Percentiles rank a stretch among this genome's conserved stretches.
These are phyloP conservation scores for Phytophthora kernoviae DNA, from an alignment of 352 stramenopile species.

Conservation along the genomic window DNA sequence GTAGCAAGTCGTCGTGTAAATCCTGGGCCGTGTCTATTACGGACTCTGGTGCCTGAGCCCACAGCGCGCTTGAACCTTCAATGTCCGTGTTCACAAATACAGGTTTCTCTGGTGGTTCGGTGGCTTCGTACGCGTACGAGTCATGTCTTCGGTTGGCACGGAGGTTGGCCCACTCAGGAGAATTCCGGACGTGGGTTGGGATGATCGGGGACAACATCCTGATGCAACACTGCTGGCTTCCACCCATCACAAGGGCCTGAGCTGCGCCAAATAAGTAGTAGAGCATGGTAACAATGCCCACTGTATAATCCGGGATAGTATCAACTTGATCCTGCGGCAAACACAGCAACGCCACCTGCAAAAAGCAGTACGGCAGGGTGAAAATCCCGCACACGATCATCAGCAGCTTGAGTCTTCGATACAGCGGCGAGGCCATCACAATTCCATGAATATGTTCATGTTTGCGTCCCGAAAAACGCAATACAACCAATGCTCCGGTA, in stretches of 20 bases:
- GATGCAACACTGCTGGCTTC: slow-evolving; percentile 65
- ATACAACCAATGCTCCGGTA: slow-evolving; percentile 39
- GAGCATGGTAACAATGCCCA: slow-evolving; percentile 60
- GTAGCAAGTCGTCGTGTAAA: slow-evolving; percentile 69
- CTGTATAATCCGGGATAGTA: slow-evolving; percentile 54
- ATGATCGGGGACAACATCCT: slow-evolving; percentile 57
- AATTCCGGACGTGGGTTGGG: slow-evolving; percentile 56
- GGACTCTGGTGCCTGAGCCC: slow-evolving; percentile 51
- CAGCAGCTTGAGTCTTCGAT: slow-evolving; percentile 68
- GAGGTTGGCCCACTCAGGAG: slow-evolving; percentile 48
- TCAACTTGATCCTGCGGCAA: slow-evolving; percentile 49
- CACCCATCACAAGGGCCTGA: slow-evolving; percentile 71
- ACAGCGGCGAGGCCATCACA: slow-evolving; percentile 70
- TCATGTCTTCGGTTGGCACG: slow-evolving; percentile 44
- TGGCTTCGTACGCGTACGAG: slow-evolving; percentile 40
- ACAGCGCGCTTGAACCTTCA: slow-evolving; percentile 74
- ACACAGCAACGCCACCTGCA: slow-evolving; percentile 55
- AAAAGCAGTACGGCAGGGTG: slow-evolving; percentile 65
- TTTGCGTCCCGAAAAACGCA: slow-evolving; percentile 56
- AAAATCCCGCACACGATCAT: slow-evolving; percentile 68
- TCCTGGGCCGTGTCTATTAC: slow-evolving; percentile 68
- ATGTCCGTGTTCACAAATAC: slow-evolving; percentile 86
- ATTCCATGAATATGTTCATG: slow-evolving; percentile 75
- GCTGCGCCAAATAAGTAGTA: slow-evolving; percentile 71
- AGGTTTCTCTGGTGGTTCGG: slow-evolving; percentile 40